phyloP scores from a whole-genome alignment of 176 grass and related monocot species.

The Eragrostis nindensis region DNA sequence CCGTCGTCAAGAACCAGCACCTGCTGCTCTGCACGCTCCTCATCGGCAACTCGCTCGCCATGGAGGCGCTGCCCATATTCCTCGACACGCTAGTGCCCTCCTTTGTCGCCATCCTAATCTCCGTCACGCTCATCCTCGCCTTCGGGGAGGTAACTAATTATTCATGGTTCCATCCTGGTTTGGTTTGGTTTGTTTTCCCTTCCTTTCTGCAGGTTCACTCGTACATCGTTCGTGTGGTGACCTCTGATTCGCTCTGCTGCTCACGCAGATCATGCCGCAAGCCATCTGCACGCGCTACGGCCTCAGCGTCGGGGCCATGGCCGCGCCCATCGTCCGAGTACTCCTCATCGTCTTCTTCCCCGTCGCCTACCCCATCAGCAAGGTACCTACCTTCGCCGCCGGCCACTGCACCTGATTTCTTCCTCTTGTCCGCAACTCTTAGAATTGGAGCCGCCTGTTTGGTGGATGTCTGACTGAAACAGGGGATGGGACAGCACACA shows the following conservation, averaged over 20 bases:
- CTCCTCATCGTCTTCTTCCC: conserved; percentile 94
- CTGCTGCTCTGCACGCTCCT: conserved; percentile 97
- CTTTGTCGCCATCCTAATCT: conserved; percentile 78
- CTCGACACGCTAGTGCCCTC: conserved; percentile 79
- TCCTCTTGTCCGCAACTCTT: not conserved
- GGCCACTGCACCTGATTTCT: not conserved
- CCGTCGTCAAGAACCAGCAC: conserved; percentile 97
- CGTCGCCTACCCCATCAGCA: conserved; percentile 94
- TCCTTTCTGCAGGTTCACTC: too few species aligned
- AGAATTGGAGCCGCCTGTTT: conserved; percentile 7
- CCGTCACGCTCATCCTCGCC: conserved; percentile 91
- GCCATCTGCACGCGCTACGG: conserved; percentile 90
- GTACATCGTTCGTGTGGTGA: not conserved
- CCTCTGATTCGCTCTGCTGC: conserved; percentile 8
- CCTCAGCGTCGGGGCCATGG: conserved; percentile 78
- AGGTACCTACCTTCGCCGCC: conserved; percentile 42
- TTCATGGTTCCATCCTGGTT: not conserved
- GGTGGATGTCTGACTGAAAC: not conserved
- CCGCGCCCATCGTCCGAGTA: conserved; percentile 68
- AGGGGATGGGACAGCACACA: conserved; percentile 36
- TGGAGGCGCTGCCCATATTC: conserved; percentile 99
- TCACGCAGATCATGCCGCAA: conserved; percentile 89
- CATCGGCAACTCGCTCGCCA: conserved; percentile 97
- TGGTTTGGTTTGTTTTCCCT: not conserved
- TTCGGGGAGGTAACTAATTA: conserved; percentile 91